Percentiles rank a stretch among this genome's conserved stretches.
These are phyloP conservation scores for Aspergillus sp. DNA, from an alignment of 2,329 filamentous ascomycete genomes.

Conservation along the genomic window DNA sequence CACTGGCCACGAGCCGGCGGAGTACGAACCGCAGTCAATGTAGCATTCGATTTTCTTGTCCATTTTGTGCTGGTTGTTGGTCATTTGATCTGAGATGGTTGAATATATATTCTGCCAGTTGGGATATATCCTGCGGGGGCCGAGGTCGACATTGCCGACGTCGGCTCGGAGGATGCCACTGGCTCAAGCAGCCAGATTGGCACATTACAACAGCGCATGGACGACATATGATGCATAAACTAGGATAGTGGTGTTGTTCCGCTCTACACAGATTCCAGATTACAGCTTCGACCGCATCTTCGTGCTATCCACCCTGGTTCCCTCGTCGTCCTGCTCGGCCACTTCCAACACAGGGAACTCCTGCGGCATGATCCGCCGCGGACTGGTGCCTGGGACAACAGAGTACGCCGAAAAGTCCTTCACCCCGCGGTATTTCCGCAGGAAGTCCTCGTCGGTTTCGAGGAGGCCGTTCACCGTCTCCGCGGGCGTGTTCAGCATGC, in stretches of 20 bases:
- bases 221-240: too few species aligned
- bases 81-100: too few species aligned
- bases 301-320: constrained; percentile 59
- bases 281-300: constrained; percentile 21
- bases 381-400: constrained; percentile 53
- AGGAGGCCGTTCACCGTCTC: constrained; percentile 59
- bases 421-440: constrained; percentile 54
- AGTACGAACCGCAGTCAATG: constrained; percentile 52
- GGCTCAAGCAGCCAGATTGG: too few species aligned
- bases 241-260: too few species aligned
- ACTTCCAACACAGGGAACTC: constrained; percentile 61
- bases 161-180: too few species aligned
- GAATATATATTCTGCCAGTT: too few species aligned
- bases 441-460: constrained; percentile 71
- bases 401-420: constrained; percentile 65
- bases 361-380: constrained; percentile 69
- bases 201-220: too few species aligned
- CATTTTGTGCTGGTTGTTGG: constrained; percentile 33
- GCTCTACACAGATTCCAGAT: too few species aligned
- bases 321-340: constrained; percentile 71
- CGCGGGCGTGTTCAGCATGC: constrained; percentile 55
- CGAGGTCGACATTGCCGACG: too few species aligned
- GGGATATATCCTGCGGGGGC: too few species aligned
- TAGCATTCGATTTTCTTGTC: constrained; percentile 56
- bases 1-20: too few species aligned